Conservation (phyloP, 192 early-diverging fungal species). For the Powellomyces hirtus region DNA sequence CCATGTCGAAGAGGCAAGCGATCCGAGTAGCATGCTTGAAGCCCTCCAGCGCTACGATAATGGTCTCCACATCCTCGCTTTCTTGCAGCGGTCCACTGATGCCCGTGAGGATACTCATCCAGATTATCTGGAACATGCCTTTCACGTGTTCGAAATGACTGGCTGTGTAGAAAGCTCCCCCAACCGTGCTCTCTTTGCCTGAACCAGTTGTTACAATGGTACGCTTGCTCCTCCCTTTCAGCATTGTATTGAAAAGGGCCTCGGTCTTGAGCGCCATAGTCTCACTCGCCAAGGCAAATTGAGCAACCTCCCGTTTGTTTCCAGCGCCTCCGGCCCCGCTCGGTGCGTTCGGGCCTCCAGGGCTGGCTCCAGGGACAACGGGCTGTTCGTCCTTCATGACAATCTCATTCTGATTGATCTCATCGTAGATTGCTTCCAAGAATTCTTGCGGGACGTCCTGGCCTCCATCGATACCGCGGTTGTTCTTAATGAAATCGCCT, state of each 20-base stretch:
- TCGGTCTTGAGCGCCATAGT: constrained; percentile 52
- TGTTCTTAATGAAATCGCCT: constrained; percentile 84
- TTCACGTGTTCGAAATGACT: constrained; percentile 86
- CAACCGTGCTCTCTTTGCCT: neutral
- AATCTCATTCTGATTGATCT: constrained; percentile 85
- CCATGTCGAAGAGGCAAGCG: constrained; percentile 87
- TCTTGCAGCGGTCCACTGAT: constrained; percentile 83
- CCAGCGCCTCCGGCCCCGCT: constrained; percentile 7
- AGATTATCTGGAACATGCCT: constrained; percentile 87
- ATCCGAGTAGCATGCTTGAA: constrained; percentile 80
- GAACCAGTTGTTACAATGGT: neutral
- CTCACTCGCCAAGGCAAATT: constrained; percentile 41
- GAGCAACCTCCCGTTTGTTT: constrained; percentile 33
- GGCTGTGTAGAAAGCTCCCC: constrained; percentile 40
- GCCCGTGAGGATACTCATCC: constrained; percentile 84
- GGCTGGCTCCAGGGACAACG: constrained; percentile 23
- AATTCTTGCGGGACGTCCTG: constrained; percentile 69
- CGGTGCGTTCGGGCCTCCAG: constrained; percentile 27
- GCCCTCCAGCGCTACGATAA: constrained; percentile 59
- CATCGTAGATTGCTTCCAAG: constrained; percentile 74
- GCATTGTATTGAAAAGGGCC: constrained; percentile 45
- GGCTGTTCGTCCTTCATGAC: constrained; percentile 87
- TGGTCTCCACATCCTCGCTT: constrained; percentile 68
- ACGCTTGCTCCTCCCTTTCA: constrained; percentile 27
- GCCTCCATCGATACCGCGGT: constrained; percentile 89